Evolutionary conservation across 2,329 filamentous ascomycete species (phyloP).

Genomic region (Xylariaceae sp.): DNA sequence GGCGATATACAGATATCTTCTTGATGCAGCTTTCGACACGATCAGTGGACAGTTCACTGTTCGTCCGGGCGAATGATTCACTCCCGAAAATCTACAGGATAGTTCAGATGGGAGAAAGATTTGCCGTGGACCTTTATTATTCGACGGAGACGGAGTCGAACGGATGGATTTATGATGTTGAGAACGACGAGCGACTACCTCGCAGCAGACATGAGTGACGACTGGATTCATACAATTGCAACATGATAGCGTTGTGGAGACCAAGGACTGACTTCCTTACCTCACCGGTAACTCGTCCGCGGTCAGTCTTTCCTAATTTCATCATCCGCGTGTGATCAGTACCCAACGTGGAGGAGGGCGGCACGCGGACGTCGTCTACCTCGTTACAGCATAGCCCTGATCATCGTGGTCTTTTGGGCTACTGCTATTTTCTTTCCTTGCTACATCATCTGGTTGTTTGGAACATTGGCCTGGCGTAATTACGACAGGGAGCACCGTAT

Average conservation of each 20-base stretch:
- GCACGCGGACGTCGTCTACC: background rate
- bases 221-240: background rate
- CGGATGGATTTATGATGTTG: conserved; percentile 14
- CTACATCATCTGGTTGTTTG: background rate
- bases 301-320: background rate
- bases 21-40: conserved; percentile 9
- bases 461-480: background rate
- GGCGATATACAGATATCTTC: conserved; percentile 1
- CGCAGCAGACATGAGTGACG: conserved; percentile 4
- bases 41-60: conserved; percentile 9
- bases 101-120: conserved; percentile 6
- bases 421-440: background rate
- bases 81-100: conserved; percentile 20
- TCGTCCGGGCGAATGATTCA: background rate
- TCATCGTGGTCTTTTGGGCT: background rate
- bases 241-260: conserved; percentile 1
- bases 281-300: background rate
- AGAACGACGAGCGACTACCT: conserved; percentile 10
- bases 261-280: background rate
- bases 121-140: conserved; percentile 11
- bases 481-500: background rate
- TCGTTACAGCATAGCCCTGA: background rate
- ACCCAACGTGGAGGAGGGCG: background rate
- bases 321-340: background rate
- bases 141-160: conserved; percentile 8